Conservation (phyloP, 345 rosid genomes). For the Eucalyptus caleyi region DNA sequence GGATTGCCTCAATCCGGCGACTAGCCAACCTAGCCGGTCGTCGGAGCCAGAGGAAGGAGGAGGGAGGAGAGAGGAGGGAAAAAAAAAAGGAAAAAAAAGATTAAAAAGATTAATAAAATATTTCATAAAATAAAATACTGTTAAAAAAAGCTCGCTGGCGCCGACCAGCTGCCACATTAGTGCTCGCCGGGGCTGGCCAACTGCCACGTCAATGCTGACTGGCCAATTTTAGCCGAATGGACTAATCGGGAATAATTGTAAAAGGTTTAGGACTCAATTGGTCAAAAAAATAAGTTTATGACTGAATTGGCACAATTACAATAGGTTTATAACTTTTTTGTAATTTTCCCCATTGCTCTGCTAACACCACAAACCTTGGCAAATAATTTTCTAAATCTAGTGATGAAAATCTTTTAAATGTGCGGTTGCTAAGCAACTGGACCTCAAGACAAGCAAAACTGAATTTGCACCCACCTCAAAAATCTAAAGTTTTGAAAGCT, state of each 20-base stretch:
- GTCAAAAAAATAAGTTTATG: rapidly evolving
- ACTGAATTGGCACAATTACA: too few relatives aligned
- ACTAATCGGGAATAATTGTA: rapidly evolving
- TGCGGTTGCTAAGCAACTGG: background rate
- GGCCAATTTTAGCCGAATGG: too few relatives aligned
- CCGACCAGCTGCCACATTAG: rapidly evolving
- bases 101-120: too few relatives aligned
- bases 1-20: too few relatives aligned
- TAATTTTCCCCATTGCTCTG: background rate
- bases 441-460: background rate
- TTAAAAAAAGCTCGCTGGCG: rapidly evolving
- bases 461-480: background rate
- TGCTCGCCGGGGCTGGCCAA: rapidly evolving
- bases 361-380: background rate
- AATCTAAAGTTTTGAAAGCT: background rate
- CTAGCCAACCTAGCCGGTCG: rapidly evolving
- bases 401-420: background rate
- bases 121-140: too few relatives aligned
- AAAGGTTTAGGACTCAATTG: too few relatives aligned
- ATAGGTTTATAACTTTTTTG: too few relatives aligned
- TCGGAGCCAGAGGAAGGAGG: rapidly evolving
- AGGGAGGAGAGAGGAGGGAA: rapidly evolving
- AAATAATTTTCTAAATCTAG: background rate
- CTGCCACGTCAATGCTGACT: rapidly evolving
- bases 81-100: too few relatives aligned